phyloP scores from a whole-genome alignment of 2,329 filamentous ascomycete genomes.

The Monosporascus sp. region DNA sequence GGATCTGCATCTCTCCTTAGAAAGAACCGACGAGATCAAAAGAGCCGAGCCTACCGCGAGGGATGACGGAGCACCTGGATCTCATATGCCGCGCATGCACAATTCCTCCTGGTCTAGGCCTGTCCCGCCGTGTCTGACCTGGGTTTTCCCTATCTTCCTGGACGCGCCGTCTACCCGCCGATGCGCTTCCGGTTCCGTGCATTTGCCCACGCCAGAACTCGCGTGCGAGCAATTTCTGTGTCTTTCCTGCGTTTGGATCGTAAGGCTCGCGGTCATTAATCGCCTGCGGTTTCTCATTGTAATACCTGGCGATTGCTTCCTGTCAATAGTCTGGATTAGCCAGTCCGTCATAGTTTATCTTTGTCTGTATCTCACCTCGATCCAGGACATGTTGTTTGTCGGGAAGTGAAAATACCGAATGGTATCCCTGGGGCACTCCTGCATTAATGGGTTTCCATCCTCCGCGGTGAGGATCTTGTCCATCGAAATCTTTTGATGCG shows the following conservation, averaged over 20 bases:
- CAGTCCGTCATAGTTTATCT: too few species aligned
- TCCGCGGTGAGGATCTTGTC: not conserved
- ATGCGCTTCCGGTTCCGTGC: conserved; percentile 1
- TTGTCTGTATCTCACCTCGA: conserved; percentile 1
- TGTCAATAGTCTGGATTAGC: not conserved
- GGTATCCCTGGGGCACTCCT: not conserved
- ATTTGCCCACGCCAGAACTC: conserved; percentile 8
- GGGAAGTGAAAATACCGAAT: conserved; percentile 9
- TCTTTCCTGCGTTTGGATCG: not conserved
- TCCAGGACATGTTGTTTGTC: conserved; percentile 7
- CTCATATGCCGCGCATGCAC: conserved; percentile 7
- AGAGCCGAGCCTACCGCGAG: conserved; percentile 1
- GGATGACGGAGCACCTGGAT: conserved; percentile 3
- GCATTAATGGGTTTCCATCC: not conserved
- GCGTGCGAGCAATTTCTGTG: conserved; percentile 1
- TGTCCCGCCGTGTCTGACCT: not conserved
- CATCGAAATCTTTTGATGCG: conserved; percentile 4
- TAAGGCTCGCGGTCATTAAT: not conserved
- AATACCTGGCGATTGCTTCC: conserved; percentile 5
- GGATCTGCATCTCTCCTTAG: not conserved
- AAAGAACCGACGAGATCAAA: too few species aligned
- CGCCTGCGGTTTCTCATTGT: not conserved
- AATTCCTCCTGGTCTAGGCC: not conserved
- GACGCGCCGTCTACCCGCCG: not conserved
- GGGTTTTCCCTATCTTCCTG: not conserved